Percentiles rank a stretch among this genome's conserved stretches.
Conservation (phyloP, 225 moss, liverwort and hornwort genomes). For the Takakia lepidozioides region DNA sequence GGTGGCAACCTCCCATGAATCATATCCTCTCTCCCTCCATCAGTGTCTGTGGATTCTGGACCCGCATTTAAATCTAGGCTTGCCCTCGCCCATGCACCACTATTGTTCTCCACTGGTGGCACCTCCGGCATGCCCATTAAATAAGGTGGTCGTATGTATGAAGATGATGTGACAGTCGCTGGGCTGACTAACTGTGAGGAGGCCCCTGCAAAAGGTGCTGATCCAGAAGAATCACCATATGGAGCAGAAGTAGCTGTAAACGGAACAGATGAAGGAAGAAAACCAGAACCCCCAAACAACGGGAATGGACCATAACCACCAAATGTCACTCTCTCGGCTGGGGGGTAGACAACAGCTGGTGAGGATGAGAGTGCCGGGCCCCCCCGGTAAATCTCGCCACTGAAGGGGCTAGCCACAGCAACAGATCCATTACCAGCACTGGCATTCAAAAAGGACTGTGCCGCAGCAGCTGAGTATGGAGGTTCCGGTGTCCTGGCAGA, state of each 20-base stretch:
- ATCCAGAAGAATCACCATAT: constrained; percentile 54
- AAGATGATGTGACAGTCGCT: constrained; percentile 41
- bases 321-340: constrained; percentile 46
- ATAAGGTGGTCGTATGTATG: constrained; percentile 36
- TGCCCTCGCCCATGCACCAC: constrained; percentile 47
- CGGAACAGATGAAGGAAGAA: constrained; percentile 44
- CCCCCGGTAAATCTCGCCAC: constrained; percentile 55
- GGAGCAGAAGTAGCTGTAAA: constrained; percentile 51
- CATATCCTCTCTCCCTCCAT: constrained; percentile 60
- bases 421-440: constrained; percentile 47
- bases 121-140: constrained; percentile 45
- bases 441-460: constrained; percentile 70
- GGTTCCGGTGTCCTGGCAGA: constrained; percentile 48
- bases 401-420: constrained; percentile 35
- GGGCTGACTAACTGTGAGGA: constrained; percentile 42
- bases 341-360: constrained; percentile 46
- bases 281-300: constrained; percentile 52
- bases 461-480: constrained; percentile 62
- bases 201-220: constrained; percentile 47
- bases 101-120: constrained; percentile 37
- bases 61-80: constrained; percentile 93
- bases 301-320: constrained; percentile 45
- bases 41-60: constrained; percentile 73
- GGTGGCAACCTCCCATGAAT: constrained; percentile 62
- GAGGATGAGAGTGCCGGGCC: constrained; percentile 34